A percentile compares a stretch with the other conserved stretches of the same genome.
These are phyloP conservation scores for Vicia sativa DNA, from an alignment of 306 rosid species.

Conservation along the genomic window DNA sequence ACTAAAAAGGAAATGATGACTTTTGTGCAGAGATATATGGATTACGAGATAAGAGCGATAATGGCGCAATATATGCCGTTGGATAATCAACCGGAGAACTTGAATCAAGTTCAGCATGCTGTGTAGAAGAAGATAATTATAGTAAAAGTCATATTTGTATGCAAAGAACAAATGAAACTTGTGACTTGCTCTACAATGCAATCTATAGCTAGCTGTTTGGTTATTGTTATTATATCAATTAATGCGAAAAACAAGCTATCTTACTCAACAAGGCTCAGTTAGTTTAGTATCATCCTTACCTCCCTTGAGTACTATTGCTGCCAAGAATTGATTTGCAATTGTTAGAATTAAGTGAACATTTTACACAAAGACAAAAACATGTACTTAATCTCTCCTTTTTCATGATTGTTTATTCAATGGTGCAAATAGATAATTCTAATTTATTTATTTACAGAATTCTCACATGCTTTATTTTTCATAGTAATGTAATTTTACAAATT, in stretches of 20 bases:
- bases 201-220: background rate
- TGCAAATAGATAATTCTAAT: too few species aligned
- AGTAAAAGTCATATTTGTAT: background rate
- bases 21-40: constrained; percentile 81
- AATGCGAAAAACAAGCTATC: background rate
- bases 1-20: background rate
- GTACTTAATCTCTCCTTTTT: too few species aligned
- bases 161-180: constrained; percentile 12
- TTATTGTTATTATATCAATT: background rate
- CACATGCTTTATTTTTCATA: too few species aligned
- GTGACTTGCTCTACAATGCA: background rate
- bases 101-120: constrained; percentile 48
- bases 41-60: constrained; percentile 89
- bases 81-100: constrained; percentile 75
- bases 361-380: too few species aligned
- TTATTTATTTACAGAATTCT: too few species aligned
- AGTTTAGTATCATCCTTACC: too few species aligned
- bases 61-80: constrained; percentile 99
- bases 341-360: too few species aligned
- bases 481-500: too few species aligned
- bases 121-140: constrained; percentile 38
- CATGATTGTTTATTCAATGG: too few species aligned
- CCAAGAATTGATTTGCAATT: too few species aligned
- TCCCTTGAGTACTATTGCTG: too few species aligned
- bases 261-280: too few species aligned